A percentile compares a stretch with the other conserved stretches of the same genome.
These are phyloP conservation scores for Triticum dicoccoides DNA, from an alignment of 176 grass and related monocot genomes.

Conservation along the genomic window DNA sequence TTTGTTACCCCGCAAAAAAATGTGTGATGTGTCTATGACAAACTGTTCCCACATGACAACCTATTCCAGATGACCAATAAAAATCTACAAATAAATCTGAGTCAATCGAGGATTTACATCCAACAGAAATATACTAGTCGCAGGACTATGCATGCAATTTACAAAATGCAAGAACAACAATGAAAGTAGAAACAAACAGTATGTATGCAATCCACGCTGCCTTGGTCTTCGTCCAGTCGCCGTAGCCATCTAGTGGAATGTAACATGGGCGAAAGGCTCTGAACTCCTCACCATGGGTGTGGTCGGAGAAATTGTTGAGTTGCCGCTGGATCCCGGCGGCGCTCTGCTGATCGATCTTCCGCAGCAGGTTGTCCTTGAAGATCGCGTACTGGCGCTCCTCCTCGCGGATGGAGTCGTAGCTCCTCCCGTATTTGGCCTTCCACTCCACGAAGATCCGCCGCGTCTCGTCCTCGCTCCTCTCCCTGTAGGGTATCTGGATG, in stretches of 20 bases:
- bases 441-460: slow-evolving; percentile 50
- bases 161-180: background rate
- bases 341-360: slow-evolving; percentile 59
- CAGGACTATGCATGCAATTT: too few species aligned
- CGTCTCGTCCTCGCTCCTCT: slow-evolving; percentile 62
- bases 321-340: background rate
- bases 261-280: background rate
- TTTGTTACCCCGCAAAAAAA: too few species aligned
- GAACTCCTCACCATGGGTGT: too few species aligned
- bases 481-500: slow-evolving; percentile 8
- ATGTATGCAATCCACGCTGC: background rate
- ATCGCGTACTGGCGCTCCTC: slow-evolving; percentile 49
- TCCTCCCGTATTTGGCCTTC: slow-evolving; percentile 42
- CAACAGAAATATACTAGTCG: too few species aligned
- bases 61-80: too few species aligned
- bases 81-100: too few species aligned
- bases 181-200: background rate
- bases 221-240: background rate
- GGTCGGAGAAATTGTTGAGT: too few species aligned
- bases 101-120: too few species aligned
- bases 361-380: slow-evolving; percentile 72
- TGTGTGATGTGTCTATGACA: too few species aligned
- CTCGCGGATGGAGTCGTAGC: slow-evolving; percentile 42
- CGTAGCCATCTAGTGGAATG: background rate
- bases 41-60: too few species aligned